Base-by-base conservation (phyloP, 805 yeast genomes). In the Lachancea thermotolerans region DNA sequence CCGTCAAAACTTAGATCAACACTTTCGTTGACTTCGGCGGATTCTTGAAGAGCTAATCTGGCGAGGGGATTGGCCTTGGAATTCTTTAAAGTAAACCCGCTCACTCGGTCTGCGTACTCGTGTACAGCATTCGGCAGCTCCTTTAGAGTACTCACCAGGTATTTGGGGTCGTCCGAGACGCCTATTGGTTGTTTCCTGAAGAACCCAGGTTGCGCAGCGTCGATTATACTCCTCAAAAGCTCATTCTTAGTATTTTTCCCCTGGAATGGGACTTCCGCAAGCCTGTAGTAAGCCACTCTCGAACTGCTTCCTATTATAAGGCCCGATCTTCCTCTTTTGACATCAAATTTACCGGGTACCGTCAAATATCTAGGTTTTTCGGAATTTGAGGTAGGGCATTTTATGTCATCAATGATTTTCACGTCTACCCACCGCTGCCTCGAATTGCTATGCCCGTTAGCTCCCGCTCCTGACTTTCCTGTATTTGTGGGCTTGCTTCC, bases 1-100 rank as follows among this genome's bases (percentile, higher is more conserved):
- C 75, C 75, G 50, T 70, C 75, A 47, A 70, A 70, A 55, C 73
- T 68, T 42, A 70, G 47, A 18, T 70, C 75, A 58, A 68, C 65
- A 42, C 59, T 58, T 30, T 62, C 64, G 37, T 60, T 57, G 18
- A 34, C 41, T 12, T 43, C 46, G 4, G 18, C 29, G 2, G 44
- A 10, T 15, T 47, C 39, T 35, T 35, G 39, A 12, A 35, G 18
- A 3, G 35, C 29, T 29, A 35, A 32, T 10, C 39, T 27, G 4
- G 39, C 35, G 16, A 41, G 34, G 30, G 44, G 35, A 17, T 41
- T 41, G 2, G 39, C 35, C 29, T 29, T 41, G 28, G 39, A 17
- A 17, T 15, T 16, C 14, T 18, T 35, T 9, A 31, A 10, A 9
- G 30, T 15, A 9, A 33, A 35, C 15, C 38, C 17, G 11, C 25